phyloP scores from a whole-genome alignment of 345 rosid species.

The Dovyalis caffra region DNA sequence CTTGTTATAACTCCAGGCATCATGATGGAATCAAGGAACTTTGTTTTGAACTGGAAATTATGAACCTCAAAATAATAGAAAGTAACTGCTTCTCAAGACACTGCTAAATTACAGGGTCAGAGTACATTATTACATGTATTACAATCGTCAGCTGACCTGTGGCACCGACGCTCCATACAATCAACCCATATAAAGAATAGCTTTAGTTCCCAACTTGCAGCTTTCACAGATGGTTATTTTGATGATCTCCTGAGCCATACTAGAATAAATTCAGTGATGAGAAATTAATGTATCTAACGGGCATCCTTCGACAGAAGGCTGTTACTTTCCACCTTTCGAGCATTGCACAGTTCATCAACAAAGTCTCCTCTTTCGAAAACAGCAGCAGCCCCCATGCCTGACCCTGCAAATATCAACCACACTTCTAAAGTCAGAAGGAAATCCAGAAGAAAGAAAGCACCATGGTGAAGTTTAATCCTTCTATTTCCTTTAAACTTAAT shows the following conservation, averaged over 20 bases:
- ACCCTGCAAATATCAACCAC: neutral
- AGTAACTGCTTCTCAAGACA: no score
- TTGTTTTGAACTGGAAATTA: no score
- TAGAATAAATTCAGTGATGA: neutral
- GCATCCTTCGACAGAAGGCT: constrained; percentile 42
- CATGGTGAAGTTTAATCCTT: neutral
- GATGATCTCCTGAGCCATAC: neutral
- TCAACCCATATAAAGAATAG: no score
- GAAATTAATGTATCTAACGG: constrained; percentile 13
- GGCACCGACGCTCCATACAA: no score
- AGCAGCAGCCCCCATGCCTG: constrained; percentile 96
- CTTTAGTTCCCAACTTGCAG: neutral
- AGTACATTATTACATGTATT: no score
- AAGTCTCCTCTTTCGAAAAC: constrained; percentile 83
- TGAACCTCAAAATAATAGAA: no score
- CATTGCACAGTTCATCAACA: constrained; percentile 51
- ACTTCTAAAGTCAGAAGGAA: neutral
- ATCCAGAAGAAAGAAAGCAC: neutral
- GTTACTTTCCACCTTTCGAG: constrained; percentile 28
- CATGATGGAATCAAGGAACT: no score
- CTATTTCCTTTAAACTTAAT: no score
- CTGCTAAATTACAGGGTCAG: no score
- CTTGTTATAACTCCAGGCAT: no score
- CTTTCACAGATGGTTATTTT: neutral
- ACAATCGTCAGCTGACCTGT: no score